Evolutionary conservation across 768 basidiomycete genomes (phyloP).

Genomic region (Suillus tomentosus): DNA sequence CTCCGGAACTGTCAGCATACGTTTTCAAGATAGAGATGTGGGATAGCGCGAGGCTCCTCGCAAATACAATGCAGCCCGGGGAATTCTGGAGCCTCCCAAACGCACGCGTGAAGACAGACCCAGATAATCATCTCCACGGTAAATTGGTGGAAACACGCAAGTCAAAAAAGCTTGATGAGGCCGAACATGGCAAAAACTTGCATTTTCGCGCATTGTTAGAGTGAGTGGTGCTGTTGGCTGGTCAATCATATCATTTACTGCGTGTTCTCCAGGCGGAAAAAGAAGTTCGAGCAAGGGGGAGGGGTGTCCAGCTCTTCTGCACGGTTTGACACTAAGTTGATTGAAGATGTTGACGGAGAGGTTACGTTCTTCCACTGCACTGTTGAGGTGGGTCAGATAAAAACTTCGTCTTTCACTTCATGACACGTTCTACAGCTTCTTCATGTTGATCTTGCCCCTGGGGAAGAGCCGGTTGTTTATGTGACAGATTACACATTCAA

Average conservation of each 20-base stretch:
- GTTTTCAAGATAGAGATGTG: slow-evolving; percentile 63
- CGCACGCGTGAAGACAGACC: slow-evolving; percentile 43
- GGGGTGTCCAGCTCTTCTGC: slow-evolving; percentile 28
- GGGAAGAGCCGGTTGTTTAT: slow-evolving; percentile 44
- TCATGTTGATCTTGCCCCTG: slow-evolving; percentile 36
- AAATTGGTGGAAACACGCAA: slow-evolving; percentile 50
- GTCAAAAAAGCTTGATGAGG: slow-evolving; percentile 44
- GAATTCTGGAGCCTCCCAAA: slow-evolving; percentile 58
- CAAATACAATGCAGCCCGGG: slow-evolving; percentile 45
- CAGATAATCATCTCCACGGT: slow-evolving; percentile 49
- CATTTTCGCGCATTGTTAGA: slow-evolving; percentile 51
- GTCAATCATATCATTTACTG: slow-evolving; percentile 13
- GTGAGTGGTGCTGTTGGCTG: slow-evolving; percentile 37
- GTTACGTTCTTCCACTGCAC: slow-evolving; percentile 53
- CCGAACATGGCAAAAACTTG: slow-evolving; percentile 35
- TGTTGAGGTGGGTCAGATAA: slow-evolving; percentile 49
- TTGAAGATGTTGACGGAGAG: slow-evolving; percentile 47
- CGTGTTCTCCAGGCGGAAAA: slow-evolving; percentile 47
- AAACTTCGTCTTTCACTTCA: not conserved
- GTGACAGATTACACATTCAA: slow-evolving; percentile 70
- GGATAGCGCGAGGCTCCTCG: slow-evolving; percentile 48
- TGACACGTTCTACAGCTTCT: slow-evolving; percentile 43
- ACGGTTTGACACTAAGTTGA: slow-evolving; percentile 45
- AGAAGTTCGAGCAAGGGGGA: slow-evolving; percentile 34
- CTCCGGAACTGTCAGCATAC: slow-evolving; percentile 41